Conservation (phyloP, 352 stramenopile genomes). For the Phytopythium boreale region DNA sequence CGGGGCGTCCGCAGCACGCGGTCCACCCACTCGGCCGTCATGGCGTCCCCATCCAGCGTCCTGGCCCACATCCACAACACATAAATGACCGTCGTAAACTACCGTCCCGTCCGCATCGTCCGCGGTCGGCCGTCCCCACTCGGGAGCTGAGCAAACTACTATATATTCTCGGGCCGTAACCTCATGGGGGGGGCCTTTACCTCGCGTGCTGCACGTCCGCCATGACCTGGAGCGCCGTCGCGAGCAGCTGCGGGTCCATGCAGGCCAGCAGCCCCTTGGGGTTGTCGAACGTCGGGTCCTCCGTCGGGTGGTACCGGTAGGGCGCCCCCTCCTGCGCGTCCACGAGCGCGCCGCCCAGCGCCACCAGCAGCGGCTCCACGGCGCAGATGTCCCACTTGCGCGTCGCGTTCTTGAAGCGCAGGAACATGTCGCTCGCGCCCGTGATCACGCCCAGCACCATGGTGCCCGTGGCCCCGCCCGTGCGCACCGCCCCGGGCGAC, state of each 20-base stretch:
- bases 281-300: slow-evolving; percentile 62
- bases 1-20: neutral
- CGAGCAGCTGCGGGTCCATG: slow-evolving; percentile 31
- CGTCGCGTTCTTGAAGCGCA: slow-evolving; percentile 65
- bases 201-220: slow-evolving; percentile 48
- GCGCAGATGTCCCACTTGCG: slow-evolving; percentile 82
- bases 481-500: slow-evolving; percentile 29
- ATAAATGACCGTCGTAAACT: neutral
- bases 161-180: neutral
- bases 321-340: slow-evolving; percentile 44
- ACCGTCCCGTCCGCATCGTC: too few species aligned
- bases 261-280: slow-evolving; percentile 49
- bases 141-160: too few species aligned
- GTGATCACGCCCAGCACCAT: slow-evolving; percentile 70
- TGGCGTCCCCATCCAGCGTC: slow-evolving; percentile 34
- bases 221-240: slow-evolving; percentile 40
- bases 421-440: slow-evolving; percentile 60
- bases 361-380: slow-evolving; percentile 60
- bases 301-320: slow-evolving; percentile 60
- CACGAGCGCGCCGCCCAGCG: slow-evolving; percentile 49
- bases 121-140: too few species aligned
- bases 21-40: slow-evolving; percentile 53
- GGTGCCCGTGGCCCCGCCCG: slow-evolving; percentile 65
- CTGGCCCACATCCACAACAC: slow-evolving; percentile 19
- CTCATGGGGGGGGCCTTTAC: too few species aligned